phyloP scores from a whole-genome alignment of 345 rosid species.

The Theobroma cacao region DNA sequence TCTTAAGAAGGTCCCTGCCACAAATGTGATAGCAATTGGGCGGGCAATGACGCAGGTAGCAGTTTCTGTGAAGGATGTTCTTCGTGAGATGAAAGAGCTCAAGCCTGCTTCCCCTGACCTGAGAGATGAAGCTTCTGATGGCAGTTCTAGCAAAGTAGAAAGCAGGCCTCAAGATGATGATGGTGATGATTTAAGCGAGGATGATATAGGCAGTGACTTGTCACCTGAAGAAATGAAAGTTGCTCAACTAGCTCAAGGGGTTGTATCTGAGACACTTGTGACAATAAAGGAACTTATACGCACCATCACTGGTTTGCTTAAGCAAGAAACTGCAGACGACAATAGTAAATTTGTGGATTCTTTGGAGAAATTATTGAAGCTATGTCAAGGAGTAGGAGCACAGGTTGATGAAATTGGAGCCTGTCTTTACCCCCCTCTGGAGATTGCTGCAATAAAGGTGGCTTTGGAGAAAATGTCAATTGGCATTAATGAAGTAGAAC shows the following conservation, averaged over 20 bases:
- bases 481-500: conserved; percentile 30
- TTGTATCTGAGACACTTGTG: conserved; percentile 54
- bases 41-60: conserved; percentile 85
- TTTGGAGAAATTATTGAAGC: conserved; percentile 67
- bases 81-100: conserved; percentile 94
- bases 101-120: conserved; percentile 48
- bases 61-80: conserved; percentile 85
- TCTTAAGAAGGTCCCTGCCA: conserved; percentile 75
- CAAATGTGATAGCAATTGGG: conserved; percentile 76
- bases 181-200: conserved; percentile 29
- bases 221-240: conserved; percentile 89
- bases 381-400: conserved; percentile 55
- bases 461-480: conserved; percentile 40
- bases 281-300: conserved; percentile 80
- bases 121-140: conserved; percentile 35
- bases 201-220: conserved; percentile 66
- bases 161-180: conserved; percentile 15
- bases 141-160: conserved; percentile 22
- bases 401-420: conserved; percentile 85
- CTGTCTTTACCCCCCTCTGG: conserved; percentile 88
- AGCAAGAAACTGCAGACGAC: conserved; percentile 55
- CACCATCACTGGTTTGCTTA: conserved; percentile 64
- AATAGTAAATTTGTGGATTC: conserved; percentile 50
- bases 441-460: conserved; percentile 42
- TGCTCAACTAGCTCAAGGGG: conserved; percentile 51